These are phyloP conservation scores for Trichoderma simmonsii DNA, from an alignment of 2,329 filamentous ascomycete species.

Conservation along the genomic window DNA sequence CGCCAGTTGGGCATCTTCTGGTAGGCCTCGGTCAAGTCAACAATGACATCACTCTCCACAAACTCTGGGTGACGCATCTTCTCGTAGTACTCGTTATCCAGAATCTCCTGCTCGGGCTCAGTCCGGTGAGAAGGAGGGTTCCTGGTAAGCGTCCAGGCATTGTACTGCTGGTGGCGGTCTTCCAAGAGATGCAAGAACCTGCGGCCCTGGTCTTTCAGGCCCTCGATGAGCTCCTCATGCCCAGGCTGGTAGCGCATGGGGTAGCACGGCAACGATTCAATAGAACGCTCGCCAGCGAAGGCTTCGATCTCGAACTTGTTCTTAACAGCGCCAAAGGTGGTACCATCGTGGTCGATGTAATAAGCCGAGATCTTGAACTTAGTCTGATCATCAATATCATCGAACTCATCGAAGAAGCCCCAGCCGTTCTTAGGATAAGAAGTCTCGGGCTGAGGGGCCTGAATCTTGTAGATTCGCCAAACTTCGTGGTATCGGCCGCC, in stretches of 20 bases:
- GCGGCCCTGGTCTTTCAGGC: constrained; percentile 33
- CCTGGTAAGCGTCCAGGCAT: constrained; percentile 41
- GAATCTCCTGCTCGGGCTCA: constrained; percentile 33
- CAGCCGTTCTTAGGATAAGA: constrained; percentile 31
- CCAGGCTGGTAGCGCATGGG: constrained; percentile 39
- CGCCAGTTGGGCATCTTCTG: constrained; percentile 39
- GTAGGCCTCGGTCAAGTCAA: constrained; percentile 41
- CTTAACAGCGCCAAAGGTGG: constrained; percentile 36
- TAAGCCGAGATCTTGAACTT: constrained; percentile 39
- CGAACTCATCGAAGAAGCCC: constrained; percentile 37
- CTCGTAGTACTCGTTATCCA: constrained; percentile 30
- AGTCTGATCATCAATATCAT: constrained; percentile 32
- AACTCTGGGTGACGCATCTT: constrained; percentile 39
- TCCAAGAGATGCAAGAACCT: constrained; percentile 34
- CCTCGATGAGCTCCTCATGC: constrained; percentile 34
- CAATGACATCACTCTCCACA: constrained; percentile 42
- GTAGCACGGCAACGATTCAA: constrained; percentile 37
- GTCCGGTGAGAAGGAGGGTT: constrained; percentile 32
- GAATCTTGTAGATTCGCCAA: constrained; percentile 37
- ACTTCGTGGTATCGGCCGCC: constrained; percentile 39
- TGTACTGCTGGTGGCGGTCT: constrained; percentile 40
- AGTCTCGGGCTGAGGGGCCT: constrained; percentile 31
- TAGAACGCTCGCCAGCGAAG: constrained; percentile 38
- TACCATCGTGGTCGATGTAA: constrained; percentile 43
- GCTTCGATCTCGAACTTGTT: constrained; percentile 36